Base-by-base conservation (phyloP, 345 rosid species). In the Mangifera indica region DNA sequence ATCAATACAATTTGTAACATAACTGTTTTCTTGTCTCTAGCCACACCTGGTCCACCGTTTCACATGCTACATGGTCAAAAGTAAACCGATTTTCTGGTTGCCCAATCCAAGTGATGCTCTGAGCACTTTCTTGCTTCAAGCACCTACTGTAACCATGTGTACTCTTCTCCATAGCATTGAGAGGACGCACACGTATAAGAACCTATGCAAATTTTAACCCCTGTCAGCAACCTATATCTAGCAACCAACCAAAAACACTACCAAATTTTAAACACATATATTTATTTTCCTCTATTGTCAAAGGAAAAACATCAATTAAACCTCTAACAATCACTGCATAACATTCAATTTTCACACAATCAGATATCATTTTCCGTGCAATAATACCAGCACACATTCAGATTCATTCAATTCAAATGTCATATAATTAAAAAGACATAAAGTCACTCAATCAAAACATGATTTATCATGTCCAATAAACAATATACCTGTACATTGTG, bases 11-110 rank as follows among this genome's bases (percentile, higher is more conserved):
- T 56, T 45, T 20, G 13, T n/a, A 24, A 58, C 15, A 32, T 10
- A 49, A 54, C 62, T 21, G 18, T 4, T 22, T 32, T 56, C 67
- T 52, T 55, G 65, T 49, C 71, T 61, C 61, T 45, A 74, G 74
- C 25, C 79, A 57, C 12, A 95, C 98, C 96, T 91, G 99, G 80
- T 92, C 91, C 60, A 89, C 84, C 21, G 99, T 81, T 84, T 95
- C 99, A 77, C 98, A 92, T 12, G 98, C 98, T 34, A 89, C 96
- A 29, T 92, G 98, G 63, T 95, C 99, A 57, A 91, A 95, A 11
- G 89, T 82, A 77, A 95, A 92, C 49, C 96, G 89, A 48, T 84
- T 82, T 77, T 95, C 99, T 1, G 96, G 98, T 77, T 86, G 98
- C 72, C 96, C 98, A 81, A 84, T 80, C 96, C 96, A 95, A 59